phyloP scores from a whole-genome alignment of 805 yeast genomes.

The Scheffersomyces amazonensis region DNA sequence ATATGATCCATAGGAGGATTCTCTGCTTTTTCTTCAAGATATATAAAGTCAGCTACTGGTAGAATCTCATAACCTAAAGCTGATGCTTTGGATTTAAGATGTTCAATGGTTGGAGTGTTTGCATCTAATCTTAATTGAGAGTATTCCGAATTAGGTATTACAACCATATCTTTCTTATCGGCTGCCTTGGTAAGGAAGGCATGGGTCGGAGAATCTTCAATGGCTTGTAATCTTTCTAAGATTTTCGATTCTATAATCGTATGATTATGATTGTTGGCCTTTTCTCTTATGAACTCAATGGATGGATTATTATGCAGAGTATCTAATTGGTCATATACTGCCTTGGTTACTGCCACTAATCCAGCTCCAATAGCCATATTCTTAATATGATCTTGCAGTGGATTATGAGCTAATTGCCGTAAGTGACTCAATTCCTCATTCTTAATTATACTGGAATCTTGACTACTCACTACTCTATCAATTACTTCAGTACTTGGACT shows the following conservation, averaged over 20 bases:
- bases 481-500: slow-evolving; percentile 5
- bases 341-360: slow-evolving; percentile 1
- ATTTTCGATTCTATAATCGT: slow-evolving; percentile 13
- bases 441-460: slow-evolving; percentile 12
- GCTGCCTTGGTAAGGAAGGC: slow-evolving; percentile 12
- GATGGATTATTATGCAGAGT: slow-evolving; percentile 1
- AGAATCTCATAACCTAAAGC: slow-evolving; percentile 7
- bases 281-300: slow-evolving; percentile 4
- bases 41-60: neutral
- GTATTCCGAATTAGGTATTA: slow-evolving; percentile 11
- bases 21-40: slow-evolving; percentile 7
- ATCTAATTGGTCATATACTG: slow-evolving; percentile 1
- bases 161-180: slow-evolving; percentile 8
- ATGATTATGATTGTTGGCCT: slow-evolving; percentile 11
- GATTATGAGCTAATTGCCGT: slow-evolving; percentile 2
- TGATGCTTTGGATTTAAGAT: slow-evolving; percentile 4
- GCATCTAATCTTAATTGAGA: slow-evolving; percentile 3
- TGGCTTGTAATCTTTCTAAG: neutral
- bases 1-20: neutral
- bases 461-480: slow-evolving; percentile 9
- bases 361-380: slow-evolving; percentile 8
- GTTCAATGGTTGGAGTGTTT: slow-evolving; percentile 7
- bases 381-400: slow-evolving; percentile 13
- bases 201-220: neutral
- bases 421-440: slow-evolving; percentile 11